These are phyloP conservation scores for Aspergillus awamori DNA, from an alignment of 2,329 filamentous ascomycete species.

Conservation along the genomic window DNA sequence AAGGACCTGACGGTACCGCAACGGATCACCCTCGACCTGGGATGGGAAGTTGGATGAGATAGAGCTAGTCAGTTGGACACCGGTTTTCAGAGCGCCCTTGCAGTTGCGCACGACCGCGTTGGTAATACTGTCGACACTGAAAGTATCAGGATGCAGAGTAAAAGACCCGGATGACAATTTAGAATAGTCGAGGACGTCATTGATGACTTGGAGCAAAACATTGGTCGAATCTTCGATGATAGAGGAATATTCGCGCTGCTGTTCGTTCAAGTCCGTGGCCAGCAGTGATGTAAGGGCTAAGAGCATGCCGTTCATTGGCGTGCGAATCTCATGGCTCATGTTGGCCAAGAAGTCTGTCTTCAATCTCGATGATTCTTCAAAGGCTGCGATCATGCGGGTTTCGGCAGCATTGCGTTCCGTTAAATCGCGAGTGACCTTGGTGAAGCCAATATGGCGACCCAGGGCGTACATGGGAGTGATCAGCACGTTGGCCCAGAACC, in stretches of 20 bases:
- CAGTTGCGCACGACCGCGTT: slow-evolving; percentile 56
- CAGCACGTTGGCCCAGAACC: slow-evolving; percentile 64
- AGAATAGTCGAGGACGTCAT: slow-evolving; percentile 69
- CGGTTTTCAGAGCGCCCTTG: slow-evolving; percentile 50
- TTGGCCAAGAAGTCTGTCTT: slow-evolving; percentile 66
- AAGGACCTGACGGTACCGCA: slow-evolving; percentile 64
- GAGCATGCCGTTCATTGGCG: slow-evolving; percentile 66
- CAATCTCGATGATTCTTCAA: slow-evolving; percentile 64
- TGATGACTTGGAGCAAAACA: slow-evolving; percentile 63
- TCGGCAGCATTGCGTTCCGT: slow-evolving; percentile 60
- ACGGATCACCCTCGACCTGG: slow-evolving; percentile 58
- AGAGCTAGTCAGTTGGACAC: slow-evolving; percentile 50
- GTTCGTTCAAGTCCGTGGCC: slow-evolving; percentile 55
- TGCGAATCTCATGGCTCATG: slow-evolving; percentile 67
- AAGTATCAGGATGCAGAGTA: slow-evolving; percentile 57
- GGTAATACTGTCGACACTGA: slow-evolving; percentile 52
- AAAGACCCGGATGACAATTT: slow-evolving; percentile 64
- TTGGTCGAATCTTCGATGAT: slow-evolving; percentile 64
- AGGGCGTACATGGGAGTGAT: slow-evolving; percentile 60
- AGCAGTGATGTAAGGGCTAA: slow-evolving; percentile 61
- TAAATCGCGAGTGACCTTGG: slow-evolving; percentile 62
- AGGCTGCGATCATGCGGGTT: slow-evolving; percentile 58
- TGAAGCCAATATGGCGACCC: slow-evolving; percentile 58
- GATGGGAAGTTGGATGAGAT: slow-evolving; percentile 54
- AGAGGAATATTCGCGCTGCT: slow-evolving; percentile 59